Base-by-base conservation (phyloP, 306 rosid species). In the Prunus mongolica region DNA sequence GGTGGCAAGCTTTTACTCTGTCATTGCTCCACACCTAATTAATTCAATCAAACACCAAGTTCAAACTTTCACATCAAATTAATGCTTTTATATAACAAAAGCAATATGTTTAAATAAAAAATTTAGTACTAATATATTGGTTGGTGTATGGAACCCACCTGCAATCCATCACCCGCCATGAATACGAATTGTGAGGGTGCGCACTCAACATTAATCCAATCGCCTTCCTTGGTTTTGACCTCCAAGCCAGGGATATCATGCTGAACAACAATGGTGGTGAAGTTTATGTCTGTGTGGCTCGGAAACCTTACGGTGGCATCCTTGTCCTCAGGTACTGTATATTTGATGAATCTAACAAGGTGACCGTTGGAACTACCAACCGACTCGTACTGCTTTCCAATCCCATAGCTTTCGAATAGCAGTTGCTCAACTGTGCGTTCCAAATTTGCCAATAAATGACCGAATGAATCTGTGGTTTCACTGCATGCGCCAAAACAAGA, bases 1-100 rank as follows among this genome's bases (percentile, higher is more conserved):
- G 75, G 4, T n/a, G 34, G 8, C 75, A 71, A 8, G 65, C 65
- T 71, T 54, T 71, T 1, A 71, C 22, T 52, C 62, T 71, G 25
- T 71, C 75, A 52, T 71, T 71, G 57, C 75, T 71, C 75, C 75
- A 71, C 27, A 18, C 75, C 75, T 71, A 71, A 13, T 30, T 22
- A 22, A 22, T 22, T 22, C 0, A 22, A 22, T 22, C 41, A 34
- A 34, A 34, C 8, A 47, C 16, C 8, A 25, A 69, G 8, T 4
- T 50, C 2, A 38, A 69, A 30, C 18, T 1, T 16, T 47, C 14
- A 10, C 5, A 47, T 10, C 14, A 10, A 10, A 47, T 0, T 47
- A 5, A 32, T 32, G 6, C 7, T 5, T 34, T 34, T 34, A 34
- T 30, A 30, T 3, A 4, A 30, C 5, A 30, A 30, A 30, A 0